Evolutionary conservation across 1,284 basidiomycete genomes (phyloP).

Genomic region (Gymnopus androsaceus): DNA sequence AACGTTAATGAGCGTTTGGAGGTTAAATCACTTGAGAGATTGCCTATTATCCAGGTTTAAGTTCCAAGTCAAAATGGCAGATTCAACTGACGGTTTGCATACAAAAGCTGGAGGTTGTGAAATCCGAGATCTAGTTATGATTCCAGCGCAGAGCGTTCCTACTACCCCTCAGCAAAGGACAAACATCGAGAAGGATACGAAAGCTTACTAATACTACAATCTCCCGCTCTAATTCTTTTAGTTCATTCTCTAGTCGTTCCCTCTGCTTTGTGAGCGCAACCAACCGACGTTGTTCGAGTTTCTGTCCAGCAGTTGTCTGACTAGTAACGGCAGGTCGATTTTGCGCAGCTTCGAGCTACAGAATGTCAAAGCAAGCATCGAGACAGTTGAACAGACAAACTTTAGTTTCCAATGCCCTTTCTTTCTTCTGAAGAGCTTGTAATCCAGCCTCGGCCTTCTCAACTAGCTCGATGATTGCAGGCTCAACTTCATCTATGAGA

Average conservation of each 20-base stretch:
- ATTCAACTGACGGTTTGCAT: too few species aligned
- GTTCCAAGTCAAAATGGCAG: too few species aligned
- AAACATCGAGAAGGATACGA: too few species aligned
- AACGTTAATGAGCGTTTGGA: too few species aligned
- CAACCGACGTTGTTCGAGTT: constrained; percentile 62
- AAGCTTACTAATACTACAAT: constrained; percentile 53
- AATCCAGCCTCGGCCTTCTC: constrained; percentile 70
- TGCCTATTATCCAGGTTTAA: too few species aligned
- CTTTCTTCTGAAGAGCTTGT: constrained; percentile 57
- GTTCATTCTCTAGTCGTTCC: constrained; percentile 60
- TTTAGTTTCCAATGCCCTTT: constrained; percentile 59
- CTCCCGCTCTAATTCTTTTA: constrained; percentile 57
- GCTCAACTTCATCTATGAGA: constrained; percentile 75
- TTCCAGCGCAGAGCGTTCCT: too few species aligned
- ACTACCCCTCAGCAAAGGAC: too few species aligned
- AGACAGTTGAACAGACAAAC: constrained; percentile 32
- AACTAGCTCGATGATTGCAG: constrained; percentile 72
- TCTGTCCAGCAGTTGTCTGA: constrained; percentile 59
- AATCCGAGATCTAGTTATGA: too few species aligned
- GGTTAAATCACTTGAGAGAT: too few species aligned
- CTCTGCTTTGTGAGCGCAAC: constrained; percentile 65
- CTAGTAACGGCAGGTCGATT: constrained; percentile 45
- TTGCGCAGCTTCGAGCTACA: constrained; percentile 55
- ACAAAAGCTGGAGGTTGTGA: too few species aligned
- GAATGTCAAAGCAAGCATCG: not conserved